Conservation (phyloP, 2,329 filamentous ascomycete species). For the Sarocladiaceae sp. region DNA sequence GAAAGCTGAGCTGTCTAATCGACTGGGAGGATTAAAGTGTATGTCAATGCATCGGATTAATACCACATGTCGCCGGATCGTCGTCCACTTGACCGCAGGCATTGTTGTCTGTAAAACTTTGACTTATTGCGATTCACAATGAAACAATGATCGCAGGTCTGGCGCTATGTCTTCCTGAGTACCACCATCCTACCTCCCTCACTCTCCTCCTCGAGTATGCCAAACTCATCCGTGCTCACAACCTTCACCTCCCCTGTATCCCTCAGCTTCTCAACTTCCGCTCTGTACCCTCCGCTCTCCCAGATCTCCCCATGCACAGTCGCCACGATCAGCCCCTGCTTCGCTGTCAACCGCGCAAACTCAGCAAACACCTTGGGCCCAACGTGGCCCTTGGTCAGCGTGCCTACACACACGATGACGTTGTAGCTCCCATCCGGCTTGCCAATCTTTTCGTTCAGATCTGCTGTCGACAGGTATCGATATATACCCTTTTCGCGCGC, state of each 20-base stretch:
- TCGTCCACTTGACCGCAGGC: no score
- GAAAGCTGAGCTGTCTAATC: no score
- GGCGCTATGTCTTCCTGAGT: background rate
- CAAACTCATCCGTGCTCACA: background rate
- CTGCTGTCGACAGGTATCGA: conserved; percentile 34
- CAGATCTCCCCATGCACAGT: conserved; percentile 47
- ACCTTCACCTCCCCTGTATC: background rate
- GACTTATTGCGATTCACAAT: no score
- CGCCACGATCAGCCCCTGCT: conserved; percentile 40
- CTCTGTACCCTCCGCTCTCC: conserved; percentile 39
- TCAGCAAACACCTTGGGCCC: conserved; percentile 43
- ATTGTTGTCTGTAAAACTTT: no score
- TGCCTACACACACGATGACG: conserved; percentile 46
- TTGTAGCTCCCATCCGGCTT: conserved; percentile 37
- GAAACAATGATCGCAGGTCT: no score
- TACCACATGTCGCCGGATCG: no score
- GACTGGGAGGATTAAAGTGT: no score
- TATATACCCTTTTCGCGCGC: conserved; percentile 43
- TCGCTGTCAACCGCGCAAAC: conserved; percentile 41
- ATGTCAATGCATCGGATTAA: no score
- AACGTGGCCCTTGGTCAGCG: conserved; percentile 48
- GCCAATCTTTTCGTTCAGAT: conserved; percentile 38
- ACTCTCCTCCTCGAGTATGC: background rate
- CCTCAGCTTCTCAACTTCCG: conserved; percentile 30
- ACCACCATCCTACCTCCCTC: background rate